These are phyloP conservation scores for Laetiporus sulphureus DNA, from an alignment of 1,284 basidiomycete species.

Conservation along the genomic window DNA sequence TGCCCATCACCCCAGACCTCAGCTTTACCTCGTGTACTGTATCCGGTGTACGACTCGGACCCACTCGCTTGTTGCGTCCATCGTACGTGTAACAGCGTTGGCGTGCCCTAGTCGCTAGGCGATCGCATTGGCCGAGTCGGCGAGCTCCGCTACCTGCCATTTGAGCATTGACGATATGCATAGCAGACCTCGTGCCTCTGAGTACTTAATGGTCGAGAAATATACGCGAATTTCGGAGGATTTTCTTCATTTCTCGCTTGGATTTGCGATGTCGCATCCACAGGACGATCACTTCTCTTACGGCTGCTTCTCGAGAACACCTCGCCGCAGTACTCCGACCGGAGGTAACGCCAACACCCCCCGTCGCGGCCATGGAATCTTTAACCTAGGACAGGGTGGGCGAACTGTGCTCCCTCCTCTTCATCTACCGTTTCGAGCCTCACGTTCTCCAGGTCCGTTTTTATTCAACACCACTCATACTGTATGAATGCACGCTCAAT, in stretches of 20 bases:
- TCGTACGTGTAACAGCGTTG: constrained; percentile 10
- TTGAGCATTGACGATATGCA: too few relatives aligned
- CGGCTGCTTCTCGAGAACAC: constrained; percentile 26
- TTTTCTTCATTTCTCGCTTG: constrained; percentile 26
- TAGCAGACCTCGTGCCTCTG: constrained; percentile 4
- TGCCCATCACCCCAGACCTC: constrained; percentile 15
- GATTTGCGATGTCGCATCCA: constrained; percentile 26
- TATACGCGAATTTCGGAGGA: constrained; percentile 21
- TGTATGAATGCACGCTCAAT: constrained; percentile 23
- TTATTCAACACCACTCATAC: constrained; percentile 29
- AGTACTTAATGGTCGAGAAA: constrained; percentile 26
- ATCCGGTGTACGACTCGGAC: too few relatives aligned
- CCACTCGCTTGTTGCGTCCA: too few relatives aligned
- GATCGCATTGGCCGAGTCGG: too few relatives aligned
- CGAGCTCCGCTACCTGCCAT: neutral
- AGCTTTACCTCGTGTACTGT: too few relatives aligned
- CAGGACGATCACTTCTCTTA: constrained; percentile 28
- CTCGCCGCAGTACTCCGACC: constrained; percentile 22
- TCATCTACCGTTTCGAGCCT: constrained; percentile 76
- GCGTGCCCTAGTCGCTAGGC: constrained; percentile 8
- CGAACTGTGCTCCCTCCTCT: constrained; percentile 80
- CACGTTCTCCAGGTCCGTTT: constrained; percentile 81
- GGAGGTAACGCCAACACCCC: constrained; percentile 21
- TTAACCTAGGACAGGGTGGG: constrained; percentile 71
- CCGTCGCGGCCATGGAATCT: constrained; percentile 37